phyloP scores from a whole-genome alignment of 768 basidiomycete species.

The Lactarius indigo region DNA sequence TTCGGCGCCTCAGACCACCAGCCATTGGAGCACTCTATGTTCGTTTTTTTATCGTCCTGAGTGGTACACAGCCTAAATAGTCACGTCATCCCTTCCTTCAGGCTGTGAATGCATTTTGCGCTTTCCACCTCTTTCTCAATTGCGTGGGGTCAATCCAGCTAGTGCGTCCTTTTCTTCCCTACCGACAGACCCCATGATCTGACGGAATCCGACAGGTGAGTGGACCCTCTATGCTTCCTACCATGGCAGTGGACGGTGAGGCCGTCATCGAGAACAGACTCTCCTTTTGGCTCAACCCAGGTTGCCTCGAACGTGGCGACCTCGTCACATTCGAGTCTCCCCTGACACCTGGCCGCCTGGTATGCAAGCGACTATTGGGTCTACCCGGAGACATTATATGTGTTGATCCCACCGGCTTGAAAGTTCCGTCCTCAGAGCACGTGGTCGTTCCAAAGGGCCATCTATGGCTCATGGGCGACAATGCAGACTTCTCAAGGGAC shows the following conservation, averaged over 20 bases:
- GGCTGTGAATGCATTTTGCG: slow-evolving; percentile 49
- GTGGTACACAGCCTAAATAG: slow-evolving; percentile 34
- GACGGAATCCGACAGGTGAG: slow-evolving; percentile 43
- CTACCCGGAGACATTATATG: slow-evolving; percentile 87
- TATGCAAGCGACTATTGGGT: slow-evolving; percentile 90
- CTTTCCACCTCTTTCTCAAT: slow-evolving; percentile 59
- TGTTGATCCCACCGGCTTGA: slow-evolving; percentile 75
- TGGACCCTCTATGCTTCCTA: slow-evolving; percentile 83
- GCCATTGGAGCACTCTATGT: slow-evolving; percentile 19
- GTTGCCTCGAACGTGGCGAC: slow-evolving; percentile 65
- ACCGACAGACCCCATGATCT: not conserved
- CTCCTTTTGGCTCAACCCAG: slow-evolving; percentile 48
- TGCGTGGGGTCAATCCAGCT: slow-evolving; percentile 55
- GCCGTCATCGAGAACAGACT: slow-evolving; percentile 59
- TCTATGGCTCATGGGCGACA: slow-evolving; percentile 91
- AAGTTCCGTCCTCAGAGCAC: slow-evolving; percentile 65
- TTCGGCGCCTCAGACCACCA: slow-evolving; percentile 17
- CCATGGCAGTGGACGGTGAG: slow-evolving; percentile 57
- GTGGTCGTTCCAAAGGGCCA: slow-evolving; percentile 80
- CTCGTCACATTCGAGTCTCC: slow-evolving; percentile 73
- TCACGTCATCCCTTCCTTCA: slow-evolving; percentile 17
- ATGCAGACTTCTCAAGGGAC: slow-evolving; percentile 76
- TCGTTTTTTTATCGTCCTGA: slow-evolving; percentile 2
- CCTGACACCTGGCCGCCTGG: slow-evolving; percentile 54
- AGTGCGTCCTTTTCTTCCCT: slow-evolving; percentile 34